Percentiles rank a stretch among this genome's conserved stretches.
Evolutionary conservation across 768 basidiomycete genomes (phyloP).

Genomic region (Pholiota conissans): DNA sequence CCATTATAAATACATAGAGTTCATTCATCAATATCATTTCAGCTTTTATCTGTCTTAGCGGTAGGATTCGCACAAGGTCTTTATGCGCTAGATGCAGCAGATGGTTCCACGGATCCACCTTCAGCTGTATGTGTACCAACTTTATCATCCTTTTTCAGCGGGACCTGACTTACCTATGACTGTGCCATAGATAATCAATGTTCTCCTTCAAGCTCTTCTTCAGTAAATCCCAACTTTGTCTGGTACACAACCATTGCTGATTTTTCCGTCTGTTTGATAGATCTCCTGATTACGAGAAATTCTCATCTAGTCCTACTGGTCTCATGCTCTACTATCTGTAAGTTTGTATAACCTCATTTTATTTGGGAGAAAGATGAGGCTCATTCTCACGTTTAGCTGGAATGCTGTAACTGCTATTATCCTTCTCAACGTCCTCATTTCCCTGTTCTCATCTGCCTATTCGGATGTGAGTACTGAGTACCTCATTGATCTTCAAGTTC

Average conservation of each 20-base stretch:
- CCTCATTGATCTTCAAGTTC: neutral
- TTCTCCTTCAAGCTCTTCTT: slow-evolving; percentile 1
- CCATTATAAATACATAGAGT: slow-evolving; percentile 20
- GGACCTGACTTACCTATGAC: neutral
- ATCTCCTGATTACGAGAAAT: slow-evolving; percentile 67
- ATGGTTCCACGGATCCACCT: slow-evolving; percentile 65
- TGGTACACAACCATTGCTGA: neutral
- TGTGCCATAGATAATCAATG: slow-evolving; percentile 5
- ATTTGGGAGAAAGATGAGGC: neutral
- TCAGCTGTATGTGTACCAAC: slow-evolving; percentile 41
- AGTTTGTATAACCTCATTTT: slow-evolving; percentile 20
- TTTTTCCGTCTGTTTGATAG: too few relatives aligned
- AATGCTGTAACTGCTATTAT: slow-evolving; percentile 81
- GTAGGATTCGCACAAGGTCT: slow-evolving; percentile 86
- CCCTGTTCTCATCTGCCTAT: slow-evolving; percentile 93
- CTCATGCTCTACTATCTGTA: slow-evolving; percentile 80
- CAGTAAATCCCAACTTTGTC: neutral
- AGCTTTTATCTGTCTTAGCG: slow-evolving; percentile 82
- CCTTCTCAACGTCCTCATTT: slow-evolving; percentile 91
- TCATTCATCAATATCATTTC: slow-evolving; percentile 6
- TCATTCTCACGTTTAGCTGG: slow-evolving; percentile 67
- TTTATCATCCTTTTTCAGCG: neutral
- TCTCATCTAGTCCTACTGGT: slow-evolving; percentile 50
- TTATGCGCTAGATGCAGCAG: slow-evolving; percentile 89
- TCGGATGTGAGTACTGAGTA: slow-evolving; percentile 59